Conservation (phyloP, 495 filamentous ascomycete genomes). For the Talaromyces thailandensis region DNA sequence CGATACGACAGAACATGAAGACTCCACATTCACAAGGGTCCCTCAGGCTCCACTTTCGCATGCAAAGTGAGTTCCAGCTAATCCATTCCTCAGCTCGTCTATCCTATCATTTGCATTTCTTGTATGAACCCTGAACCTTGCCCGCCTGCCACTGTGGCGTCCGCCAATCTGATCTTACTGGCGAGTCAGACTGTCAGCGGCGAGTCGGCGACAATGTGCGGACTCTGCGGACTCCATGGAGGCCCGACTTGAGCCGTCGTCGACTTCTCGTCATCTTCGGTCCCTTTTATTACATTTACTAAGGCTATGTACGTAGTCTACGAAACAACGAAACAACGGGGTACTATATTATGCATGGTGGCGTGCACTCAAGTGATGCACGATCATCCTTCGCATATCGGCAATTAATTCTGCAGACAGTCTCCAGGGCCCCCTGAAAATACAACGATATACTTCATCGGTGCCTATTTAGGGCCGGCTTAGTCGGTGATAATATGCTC, state of each 20-base stretch:
- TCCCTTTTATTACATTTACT: neutral
- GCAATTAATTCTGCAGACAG: neutral
- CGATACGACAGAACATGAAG: too few species aligned
- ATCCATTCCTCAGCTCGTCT: neutral
- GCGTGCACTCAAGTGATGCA: neutral
- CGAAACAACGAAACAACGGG: neutral
- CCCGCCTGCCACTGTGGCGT: neutral
- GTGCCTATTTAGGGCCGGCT: neutral
- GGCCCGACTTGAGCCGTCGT: neutral
- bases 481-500: neutral
- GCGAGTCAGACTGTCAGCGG: neutral
- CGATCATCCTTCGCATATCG: slow-evolving; percentile 1
- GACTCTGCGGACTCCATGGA: neutral
- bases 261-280: neutral
- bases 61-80: neutral
- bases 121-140: neutral
- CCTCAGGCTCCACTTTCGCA: neutral
- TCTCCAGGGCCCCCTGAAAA: neutral
- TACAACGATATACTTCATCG: neutral
- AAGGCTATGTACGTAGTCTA: neutral
- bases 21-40: neutral
- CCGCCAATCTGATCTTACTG: neutral
- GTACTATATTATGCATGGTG: neutral
- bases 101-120: neutral
- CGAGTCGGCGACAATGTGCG: neutral